phyloP scores from a whole-genome alignment of 176 grass and related monocot genomes.

The Hordeum marinum region DNA sequence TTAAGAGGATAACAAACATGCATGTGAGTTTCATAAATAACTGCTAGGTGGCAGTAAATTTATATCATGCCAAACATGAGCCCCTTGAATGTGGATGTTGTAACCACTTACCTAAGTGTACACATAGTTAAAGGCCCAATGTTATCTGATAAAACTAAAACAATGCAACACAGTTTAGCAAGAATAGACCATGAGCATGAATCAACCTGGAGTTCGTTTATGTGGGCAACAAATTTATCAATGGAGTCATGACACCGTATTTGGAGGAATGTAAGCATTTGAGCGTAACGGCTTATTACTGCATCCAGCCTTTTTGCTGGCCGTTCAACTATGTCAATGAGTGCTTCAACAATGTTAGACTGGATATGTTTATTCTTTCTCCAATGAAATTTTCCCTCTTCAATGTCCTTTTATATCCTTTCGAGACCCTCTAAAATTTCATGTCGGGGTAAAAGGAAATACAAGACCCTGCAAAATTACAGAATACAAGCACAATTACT shows the following conservation, averaged over 20 bases:
- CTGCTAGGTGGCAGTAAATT: not conserved
- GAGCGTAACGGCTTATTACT: slow-evolving; percentile 18
- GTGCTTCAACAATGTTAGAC: not conserved
- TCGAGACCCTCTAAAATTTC: slow-evolving; percentile 8
- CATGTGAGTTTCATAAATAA: not conserved
- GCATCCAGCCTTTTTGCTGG: slow-evolving; percentile 8
- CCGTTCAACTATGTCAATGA: not conserved
- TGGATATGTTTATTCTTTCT: not conserved
- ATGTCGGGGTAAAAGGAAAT: not conserved
- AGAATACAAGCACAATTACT: not conserved
- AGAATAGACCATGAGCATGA: not conserved
- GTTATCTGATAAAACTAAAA: not conserved
- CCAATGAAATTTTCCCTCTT: slow-evolving; percentile 3
- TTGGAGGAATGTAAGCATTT: not conserved
- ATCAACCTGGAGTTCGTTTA: slow-evolving; percentile 19
- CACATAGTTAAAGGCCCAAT: not conserved
- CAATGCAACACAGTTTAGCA: not conserved
- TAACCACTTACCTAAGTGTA: not conserved
- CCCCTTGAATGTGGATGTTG: not conserved
- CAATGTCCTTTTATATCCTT: not conserved
- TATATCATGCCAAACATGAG: not conserved
- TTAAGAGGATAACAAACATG: not conserved
- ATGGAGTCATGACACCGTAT: slow-evolving; percentile 16
- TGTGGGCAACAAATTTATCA: not conserved
- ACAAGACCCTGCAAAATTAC: not conserved